Percentiles rank a stretch among this genome's conserved stretches.
phyloP scores from a whole-genome alignment of 1,284 basidiomycete genomes.

The Sphagnurus paluster region DNA sequence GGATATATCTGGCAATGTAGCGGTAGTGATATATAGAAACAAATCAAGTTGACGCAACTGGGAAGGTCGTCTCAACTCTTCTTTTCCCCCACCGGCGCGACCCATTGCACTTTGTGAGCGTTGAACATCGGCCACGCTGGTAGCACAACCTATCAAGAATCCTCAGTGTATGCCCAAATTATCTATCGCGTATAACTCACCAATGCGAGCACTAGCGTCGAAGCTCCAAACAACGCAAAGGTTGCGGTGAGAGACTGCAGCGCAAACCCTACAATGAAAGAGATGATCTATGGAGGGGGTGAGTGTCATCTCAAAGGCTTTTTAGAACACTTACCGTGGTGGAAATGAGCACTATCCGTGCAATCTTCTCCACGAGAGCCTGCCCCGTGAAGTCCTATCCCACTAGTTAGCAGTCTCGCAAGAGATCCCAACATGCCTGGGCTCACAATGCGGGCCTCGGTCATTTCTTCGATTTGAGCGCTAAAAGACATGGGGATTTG shows the following conservation, averaged over 20 bases:
- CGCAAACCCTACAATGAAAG: slow-evolving; percentile 63
- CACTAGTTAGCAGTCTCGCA: background rate
- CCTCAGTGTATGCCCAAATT: too few species aligned
- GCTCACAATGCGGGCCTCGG: too few species aligned
- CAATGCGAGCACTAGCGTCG: slow-evolving; percentile 45
- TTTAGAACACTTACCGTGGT: slow-evolving; percentile 37
- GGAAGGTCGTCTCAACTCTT: background rate
- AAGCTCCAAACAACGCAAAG: slow-evolving; percentile 51
- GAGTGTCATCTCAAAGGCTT: background rate
- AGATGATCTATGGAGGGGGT: slow-evolving; percentile 45
- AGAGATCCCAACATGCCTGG: too few species aligned
- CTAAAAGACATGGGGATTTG: too few species aligned
- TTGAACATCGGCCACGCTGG: slow-evolving; percentile 74
- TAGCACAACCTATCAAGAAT: slow-evolving; percentile 47
- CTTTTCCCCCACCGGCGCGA: slow-evolving; percentile 24
- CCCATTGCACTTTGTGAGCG: slow-evolving; percentile 64
- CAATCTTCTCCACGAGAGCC: slow-evolving; percentile 54
- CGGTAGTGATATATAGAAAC: background rate
- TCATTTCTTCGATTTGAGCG: too few species aligned
- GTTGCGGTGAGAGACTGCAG: slow-evolving; percentile 62
- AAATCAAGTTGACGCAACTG: background rate
- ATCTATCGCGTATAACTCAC: slow-evolving; percentile 38
- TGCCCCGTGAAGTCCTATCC: slow-evolving; percentile 78
- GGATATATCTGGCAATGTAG: background rate
- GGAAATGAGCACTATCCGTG: slow-evolving; percentile 42